A percentile compares a stretch with the other conserved stretches of the same genome.
phyloP scores from a whole-genome alignment of 306 rosid species.

The Potentilla sterilis region DNA sequence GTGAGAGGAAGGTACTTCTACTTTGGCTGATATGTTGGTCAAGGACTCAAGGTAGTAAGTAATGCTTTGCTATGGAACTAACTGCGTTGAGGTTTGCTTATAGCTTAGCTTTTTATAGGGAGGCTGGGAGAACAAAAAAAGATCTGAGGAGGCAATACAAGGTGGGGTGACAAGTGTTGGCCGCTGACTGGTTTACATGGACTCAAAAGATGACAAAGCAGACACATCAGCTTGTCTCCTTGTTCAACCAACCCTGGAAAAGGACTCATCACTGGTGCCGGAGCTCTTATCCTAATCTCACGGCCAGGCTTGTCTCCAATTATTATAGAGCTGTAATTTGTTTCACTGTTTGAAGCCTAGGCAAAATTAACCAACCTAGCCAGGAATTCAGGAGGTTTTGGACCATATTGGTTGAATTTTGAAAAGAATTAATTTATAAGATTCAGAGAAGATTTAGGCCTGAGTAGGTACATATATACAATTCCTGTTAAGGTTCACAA shows the following conservation, averaged over 20 bases:
- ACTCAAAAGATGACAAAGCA: slow-evolving; percentile 34
- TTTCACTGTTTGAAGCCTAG: slow-evolving; percentile 16
- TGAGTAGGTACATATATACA: neutral
- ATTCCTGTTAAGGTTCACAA: neutral
- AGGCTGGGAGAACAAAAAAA: neutral
- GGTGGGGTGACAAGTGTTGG: slow-evolving; percentile 42
- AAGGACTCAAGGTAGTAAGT: neutral
- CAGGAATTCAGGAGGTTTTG: slow-evolving; percentile 3
- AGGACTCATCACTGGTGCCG: slow-evolving; percentile 20
- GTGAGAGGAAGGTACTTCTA: neutral
- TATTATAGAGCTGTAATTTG: slow-evolving; percentile 26
- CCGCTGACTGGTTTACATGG: slow-evolving; percentile 11
- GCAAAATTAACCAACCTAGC: neutral
- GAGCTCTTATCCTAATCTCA: slow-evolving; percentile 27
- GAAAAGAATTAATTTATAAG: neutral
- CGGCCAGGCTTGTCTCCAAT: slow-evolving; percentile 42
- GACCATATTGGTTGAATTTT: neutral
- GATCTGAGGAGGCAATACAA: neutral
- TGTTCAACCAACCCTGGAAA: slow-evolving; percentile 36
- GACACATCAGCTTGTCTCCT: slow-evolving; percentile 41
- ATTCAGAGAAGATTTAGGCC: neutral
- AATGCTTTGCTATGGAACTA: neutral
- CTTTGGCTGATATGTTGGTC: neutral
- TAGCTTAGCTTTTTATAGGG: neutral
- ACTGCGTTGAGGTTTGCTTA: neutral